phyloP scores from a whole-genome alignment of 2,329 filamentous ascomycete genomes.

The Sporothrix luriei region DNA sequence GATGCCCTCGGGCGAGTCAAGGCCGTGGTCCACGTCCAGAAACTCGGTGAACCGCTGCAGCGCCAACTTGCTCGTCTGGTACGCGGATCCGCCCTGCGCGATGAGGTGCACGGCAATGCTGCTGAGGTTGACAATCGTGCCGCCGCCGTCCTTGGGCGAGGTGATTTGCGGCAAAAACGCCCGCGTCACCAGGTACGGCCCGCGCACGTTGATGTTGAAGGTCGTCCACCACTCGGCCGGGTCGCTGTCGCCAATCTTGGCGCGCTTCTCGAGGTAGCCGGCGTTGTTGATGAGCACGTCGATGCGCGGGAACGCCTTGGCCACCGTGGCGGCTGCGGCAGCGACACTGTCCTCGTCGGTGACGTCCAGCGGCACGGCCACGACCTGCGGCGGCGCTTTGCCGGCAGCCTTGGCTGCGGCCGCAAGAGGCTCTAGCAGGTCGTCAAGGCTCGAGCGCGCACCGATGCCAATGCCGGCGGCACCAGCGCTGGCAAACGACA shows the following conservation, averaged over 20 bases:
- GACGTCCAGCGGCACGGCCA: conserved; percentile 43
- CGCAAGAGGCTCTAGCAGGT: conserved; percentile 46
- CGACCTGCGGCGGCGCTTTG: conserved; percentile 39
- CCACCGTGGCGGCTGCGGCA: conserved; percentile 42
- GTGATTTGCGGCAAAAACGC: conserved; percentile 55
- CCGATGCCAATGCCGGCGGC: conserved; percentile 53
- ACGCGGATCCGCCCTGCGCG: conserved; percentile 46
- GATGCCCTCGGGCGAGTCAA: conserved; percentile 42
- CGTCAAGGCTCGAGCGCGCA: conserved; percentile 53
- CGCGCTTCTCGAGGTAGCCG: conserved; percentile 46
- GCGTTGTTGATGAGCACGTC: conserved; percentile 49
- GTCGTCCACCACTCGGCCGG: conserved; percentile 51
- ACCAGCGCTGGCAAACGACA: conserved; percentile 55
- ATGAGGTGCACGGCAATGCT: conserved; percentile 46
- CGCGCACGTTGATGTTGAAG: conserved; percentile 56
- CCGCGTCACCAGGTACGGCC: conserved; percentile 49
- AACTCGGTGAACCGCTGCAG: conserved; percentile 51
- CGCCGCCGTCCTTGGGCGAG: conserved; percentile 38
- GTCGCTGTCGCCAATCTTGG: conserved; percentile 45
- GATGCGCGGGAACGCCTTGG: conserved; percentile 42
- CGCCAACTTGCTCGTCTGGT: conserved; percentile 52
- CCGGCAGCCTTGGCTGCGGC: conserved; percentile 41
- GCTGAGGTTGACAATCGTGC: conserved; percentile 48
- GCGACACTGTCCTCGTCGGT: conserved; percentile 43
- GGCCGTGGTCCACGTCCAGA: conserved; percentile 47